These are phyloP conservation scores for Aspergillus sparsus DNA, from an alignment of 495 filamentous ascomycete species.

Conservation along the genomic window DNA sequence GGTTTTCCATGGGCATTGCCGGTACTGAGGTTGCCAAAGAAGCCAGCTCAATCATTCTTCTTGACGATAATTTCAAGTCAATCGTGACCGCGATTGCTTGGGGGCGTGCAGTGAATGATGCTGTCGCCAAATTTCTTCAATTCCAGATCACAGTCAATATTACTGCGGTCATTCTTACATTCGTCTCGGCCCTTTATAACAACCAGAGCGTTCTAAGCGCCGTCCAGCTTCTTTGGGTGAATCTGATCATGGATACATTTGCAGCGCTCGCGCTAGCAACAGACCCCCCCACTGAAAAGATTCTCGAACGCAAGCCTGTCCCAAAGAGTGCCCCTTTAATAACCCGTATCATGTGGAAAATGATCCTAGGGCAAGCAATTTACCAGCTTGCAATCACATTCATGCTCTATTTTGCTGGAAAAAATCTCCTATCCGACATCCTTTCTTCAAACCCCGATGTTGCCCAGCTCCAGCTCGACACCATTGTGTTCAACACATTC, in stretches of 20 bases:
- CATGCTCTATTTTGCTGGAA: conserved; percentile 72
- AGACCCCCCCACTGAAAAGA: conserved; percentile 75
- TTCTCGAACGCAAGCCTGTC: conserved; percentile 80
- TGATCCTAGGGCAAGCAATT: conserved; percentile 85
- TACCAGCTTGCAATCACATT: conserved; percentile 81
- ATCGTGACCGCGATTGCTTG: conserved; percentile 89
- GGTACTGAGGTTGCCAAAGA: conserved; percentile 95
- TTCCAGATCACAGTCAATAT: conserved; percentile 94
- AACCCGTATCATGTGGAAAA: conserved; percentile 91
- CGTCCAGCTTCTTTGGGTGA: conserved; percentile 89
- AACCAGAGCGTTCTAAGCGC: conserved; percentile 76
- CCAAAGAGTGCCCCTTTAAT: conserved; percentile 76
- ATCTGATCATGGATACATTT: conserved; percentile 93
- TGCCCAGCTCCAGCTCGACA: conserved; percentile 55
- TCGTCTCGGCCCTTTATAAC: conserved; percentile 78
- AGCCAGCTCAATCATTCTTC: conserved; percentile 85
- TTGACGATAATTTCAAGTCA: conserved; percentile 88
- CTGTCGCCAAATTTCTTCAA: conserved; percentile 86
- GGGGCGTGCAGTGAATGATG: conserved; percentile 89
- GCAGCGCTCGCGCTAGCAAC: conserved; percentile 85
- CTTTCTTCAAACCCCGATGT: conserved; percentile 45
- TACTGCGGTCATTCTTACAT: conserved; percentile 80
- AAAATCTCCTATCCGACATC: conserved; percentile 49
- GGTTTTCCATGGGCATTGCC: conserved; percentile 90
- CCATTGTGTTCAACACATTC: conserved; percentile 89